These are phyloP conservation scores for Hymenoscyphus scutula DNA, from an alignment of 2,329 filamentous ascomycete species.

Conservation along the genomic window DNA sequence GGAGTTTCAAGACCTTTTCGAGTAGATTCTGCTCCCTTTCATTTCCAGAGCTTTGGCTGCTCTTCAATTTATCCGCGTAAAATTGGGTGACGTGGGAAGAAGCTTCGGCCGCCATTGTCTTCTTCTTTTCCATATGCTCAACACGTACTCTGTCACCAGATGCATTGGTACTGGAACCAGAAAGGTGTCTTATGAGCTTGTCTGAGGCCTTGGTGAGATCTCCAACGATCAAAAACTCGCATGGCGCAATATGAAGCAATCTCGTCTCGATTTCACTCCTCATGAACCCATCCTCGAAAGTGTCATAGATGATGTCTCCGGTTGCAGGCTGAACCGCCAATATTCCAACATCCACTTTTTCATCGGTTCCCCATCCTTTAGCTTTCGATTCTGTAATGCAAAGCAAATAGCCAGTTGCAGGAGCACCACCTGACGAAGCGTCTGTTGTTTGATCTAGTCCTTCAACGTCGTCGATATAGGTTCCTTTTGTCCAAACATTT, in stretches of 20 bases:
- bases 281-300: constrained; percentile 98
- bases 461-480: constrained; percentile 91
- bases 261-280: constrained; percentile 91
- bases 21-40: constrained; percentile 64
- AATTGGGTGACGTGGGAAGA: constrained; percentile 90
- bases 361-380: constrained; percentile 80
- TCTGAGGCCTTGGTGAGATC: constrained; percentile 87
- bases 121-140: constrained; percentile 71
- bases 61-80: constrained; percentile 82
- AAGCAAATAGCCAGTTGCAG: constrained; percentile 79
- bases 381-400: constrained; percentile 85
- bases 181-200: constrained; percentile 86
- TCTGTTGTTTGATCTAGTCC: constrained; percentile 60
- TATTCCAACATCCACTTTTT: constrained; percentile 88
- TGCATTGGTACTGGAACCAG: constrained; percentile 83
- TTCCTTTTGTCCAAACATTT: constrained; percentile 96
- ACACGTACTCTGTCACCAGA: constrained; percentile 89
- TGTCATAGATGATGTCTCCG: constrained; percentile 92
- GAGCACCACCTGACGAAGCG: constrained; percentile 56
- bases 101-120: constrained; percentile 79
- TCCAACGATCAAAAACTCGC: constrained; percentile 91
- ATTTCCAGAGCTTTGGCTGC: constrained; percentile 50
- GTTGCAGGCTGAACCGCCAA: constrained; percentile 94
- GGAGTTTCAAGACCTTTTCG: constrained; percentile 81
- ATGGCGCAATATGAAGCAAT: constrained; percentile 91